Base-by-base conservation (phyloP, 768 basidiomycete species). In the Mycena rosella region DNA sequence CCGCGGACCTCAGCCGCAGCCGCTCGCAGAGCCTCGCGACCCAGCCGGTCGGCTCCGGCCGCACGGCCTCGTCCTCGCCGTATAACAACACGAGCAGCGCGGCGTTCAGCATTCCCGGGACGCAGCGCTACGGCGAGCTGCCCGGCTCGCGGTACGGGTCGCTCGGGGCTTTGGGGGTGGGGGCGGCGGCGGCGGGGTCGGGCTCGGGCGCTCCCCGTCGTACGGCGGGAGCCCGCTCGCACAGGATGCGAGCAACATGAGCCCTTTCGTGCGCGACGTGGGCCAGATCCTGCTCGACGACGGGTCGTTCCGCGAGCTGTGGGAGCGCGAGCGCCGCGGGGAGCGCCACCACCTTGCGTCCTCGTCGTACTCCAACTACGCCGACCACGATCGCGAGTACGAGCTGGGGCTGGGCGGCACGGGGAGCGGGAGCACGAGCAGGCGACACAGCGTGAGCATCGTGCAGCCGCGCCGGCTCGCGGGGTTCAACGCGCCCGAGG, bases 191-290 rank as follows among this genome's bases (percentile, higher is more conserved):
- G n/a, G n/a, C n/a, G n/a, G n/a, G n/a, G n/a, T n/a, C 27, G 55
- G 10, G 87, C 86, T 78, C 86, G 83, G 72, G 42, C 42, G 20
- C 42, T 44, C 38, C 38, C 38, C 42, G 18, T n/a, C 42, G 20
- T 14, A n/a, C 42, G 42, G 20, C 20, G 42, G 87, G 86, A 78
- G 86, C 83, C 73, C 80, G 81, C 78, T 79, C 82, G 62, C 78
- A 78, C 58, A 71, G 53, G 85, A 94, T 78, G 78, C 87, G 45
- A 91, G 92, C 32, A 95, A 95, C 76, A 92, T 93, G 87, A 90
- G 88, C 69, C 94, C 94, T 0, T 95, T 96, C 75, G 87, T 93
- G n/a, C 83, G 94, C 26, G 93, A 96, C 76, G 91, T 95, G 20
- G 89, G 88, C 8, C 89, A 91, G 78, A 93, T 95, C 63, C 78